phyloP scores from a whole-genome alignment of 1,139 yeast species.

The Candida sanyaensis region DNA sequence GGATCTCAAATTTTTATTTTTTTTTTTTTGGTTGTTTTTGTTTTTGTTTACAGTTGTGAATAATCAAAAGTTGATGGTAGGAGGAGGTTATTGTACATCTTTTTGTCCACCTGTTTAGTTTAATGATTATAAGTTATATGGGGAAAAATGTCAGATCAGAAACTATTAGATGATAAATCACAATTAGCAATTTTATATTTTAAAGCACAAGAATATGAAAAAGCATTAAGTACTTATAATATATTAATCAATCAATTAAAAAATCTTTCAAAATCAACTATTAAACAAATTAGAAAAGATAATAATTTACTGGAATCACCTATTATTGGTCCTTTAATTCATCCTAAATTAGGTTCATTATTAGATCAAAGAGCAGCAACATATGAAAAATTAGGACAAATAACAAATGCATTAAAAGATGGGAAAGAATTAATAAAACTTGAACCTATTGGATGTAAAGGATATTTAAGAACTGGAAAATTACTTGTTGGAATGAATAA shows the following conservation, averaged over 20 bases:
- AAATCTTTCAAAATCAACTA: constrained; percentile 15
- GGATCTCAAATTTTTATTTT: too few relatives aligned
- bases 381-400: constrained; percentile 48
- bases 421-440: constrained; percentile 40
- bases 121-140: background rate
- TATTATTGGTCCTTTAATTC: constrained; percentile 26
- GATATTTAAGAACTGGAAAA: constrained; percentile 58
- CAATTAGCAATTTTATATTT: constrained; percentile 35
- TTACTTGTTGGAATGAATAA: constrained; percentile 31
- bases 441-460: constrained; percentile 61
- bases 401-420: constrained; percentile 45
- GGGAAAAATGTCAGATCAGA: background rate
- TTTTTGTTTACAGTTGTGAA: too few relatives aligned
- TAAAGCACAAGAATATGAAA: constrained; percentile 27
- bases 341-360: constrained; percentile 24
- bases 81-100: too few relatives aligned
- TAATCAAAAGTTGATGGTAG: too few relatives aligned
- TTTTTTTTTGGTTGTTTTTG: background rate
- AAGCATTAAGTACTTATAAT: constrained; percentile 29
- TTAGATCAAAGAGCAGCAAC: constrained; percentile 62
- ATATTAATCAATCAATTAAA: constrained; percentile 20
- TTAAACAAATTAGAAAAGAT: constrained; percentile 24
- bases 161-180: constrained; percentile 28
- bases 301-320: constrained; percentile 24
- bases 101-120: too few relatives aligned